Conservation (phyloP, 2,329 filamentous ascomycete genomes). For the Furcasterigmium sp. region DNA sequence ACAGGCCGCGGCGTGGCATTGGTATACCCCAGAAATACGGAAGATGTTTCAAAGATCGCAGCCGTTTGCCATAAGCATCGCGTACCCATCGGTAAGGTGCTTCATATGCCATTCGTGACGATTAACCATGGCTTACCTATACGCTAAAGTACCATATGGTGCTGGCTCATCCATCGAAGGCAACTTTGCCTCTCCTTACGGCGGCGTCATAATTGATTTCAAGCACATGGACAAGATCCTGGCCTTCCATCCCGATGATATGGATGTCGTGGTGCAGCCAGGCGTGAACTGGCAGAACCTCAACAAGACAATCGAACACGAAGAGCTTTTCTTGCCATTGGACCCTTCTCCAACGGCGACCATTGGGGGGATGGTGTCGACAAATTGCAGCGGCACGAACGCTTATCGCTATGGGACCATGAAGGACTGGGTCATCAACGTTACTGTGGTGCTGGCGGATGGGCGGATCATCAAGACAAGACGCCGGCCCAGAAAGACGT, state of each 20-base stretch:
- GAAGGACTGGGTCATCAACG: constrained; percentile 78
- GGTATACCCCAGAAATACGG: constrained; percentile 56
- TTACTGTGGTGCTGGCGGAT: constrained; percentile 79
- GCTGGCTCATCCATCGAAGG: constrained; percentile 76
- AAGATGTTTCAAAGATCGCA: constrained; percentile 54
- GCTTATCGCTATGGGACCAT: constrained; percentile 82
- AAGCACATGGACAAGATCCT: constrained; percentile 68
- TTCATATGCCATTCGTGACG: too few relatives aligned
- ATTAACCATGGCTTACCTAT: too few relatives aligned
- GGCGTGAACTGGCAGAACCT: constrained; percentile 75
- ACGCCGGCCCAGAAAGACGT: constrained; percentile 71
- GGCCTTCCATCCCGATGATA: constrained; percentile 59
- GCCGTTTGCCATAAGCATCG: constrained; percentile 72
- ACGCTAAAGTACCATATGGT: too few relatives aligned
- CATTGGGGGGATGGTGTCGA: constrained; percentile 77
- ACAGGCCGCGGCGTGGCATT: constrained; percentile 53
- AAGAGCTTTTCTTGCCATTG: constrained; percentile 77
- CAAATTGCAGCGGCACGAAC: constrained; percentile 66
- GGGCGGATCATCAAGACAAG: constrained; percentile 75
- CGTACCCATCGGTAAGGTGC: too few relatives aligned
- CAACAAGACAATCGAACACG: constrained; percentile 62
- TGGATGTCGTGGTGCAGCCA: constrained; percentile 64
- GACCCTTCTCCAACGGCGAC: constrained; percentile 80
- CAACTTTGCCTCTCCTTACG: constrained; percentile 67
- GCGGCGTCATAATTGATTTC: constrained; percentile 75